A percentile compares a stretch with the other conserved stretches of the same genome.
phyloP scores from a whole-genome alignment of 129 eudicot genomes.

The Flaveria sonorensis region DNA sequence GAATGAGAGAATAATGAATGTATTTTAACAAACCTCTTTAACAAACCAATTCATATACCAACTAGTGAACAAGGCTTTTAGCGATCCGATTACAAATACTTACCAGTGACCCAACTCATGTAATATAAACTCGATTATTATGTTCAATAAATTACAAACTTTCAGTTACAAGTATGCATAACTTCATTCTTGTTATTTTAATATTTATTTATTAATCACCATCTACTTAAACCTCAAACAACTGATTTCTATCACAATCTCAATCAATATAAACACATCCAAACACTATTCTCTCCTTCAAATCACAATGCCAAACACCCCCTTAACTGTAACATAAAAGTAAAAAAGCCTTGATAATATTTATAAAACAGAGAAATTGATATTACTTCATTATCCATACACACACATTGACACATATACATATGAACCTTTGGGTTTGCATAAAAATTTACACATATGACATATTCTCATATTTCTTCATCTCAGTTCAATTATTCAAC shows the following conservation, averaged over 20 bases:
- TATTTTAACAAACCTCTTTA: too few species aligned
- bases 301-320: neutral
- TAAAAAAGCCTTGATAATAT: too few species aligned
- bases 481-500: conserved; percentile 33
- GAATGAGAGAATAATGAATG: too few species aligned
- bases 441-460: conserved; percentile 17
- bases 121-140: too few species aligned
- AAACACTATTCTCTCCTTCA: neutral
- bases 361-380: neutral
- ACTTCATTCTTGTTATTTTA: too few species aligned
- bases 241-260: neutral
- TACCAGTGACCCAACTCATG: too few species aligned
- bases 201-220: too few species aligned
- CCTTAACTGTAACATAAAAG: too few species aligned
- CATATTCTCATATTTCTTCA: conserved; percentile 3
- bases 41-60: neutral
- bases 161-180: neutral
- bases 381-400: conserved; percentile 14
- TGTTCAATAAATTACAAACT: neutral
- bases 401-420: neutral
- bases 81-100: too few species aligned
- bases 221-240: neutral
- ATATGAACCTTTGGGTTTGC: conserved; percentile 11
- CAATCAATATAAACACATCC: neutral
- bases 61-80: too few species aligned